Evolutionary conservation across 2,329 filamentous ascomycete species (phyloP), one percentile per base, ranked within the genome.

Genomic region (Xylaria hypoxylon): DNA sequence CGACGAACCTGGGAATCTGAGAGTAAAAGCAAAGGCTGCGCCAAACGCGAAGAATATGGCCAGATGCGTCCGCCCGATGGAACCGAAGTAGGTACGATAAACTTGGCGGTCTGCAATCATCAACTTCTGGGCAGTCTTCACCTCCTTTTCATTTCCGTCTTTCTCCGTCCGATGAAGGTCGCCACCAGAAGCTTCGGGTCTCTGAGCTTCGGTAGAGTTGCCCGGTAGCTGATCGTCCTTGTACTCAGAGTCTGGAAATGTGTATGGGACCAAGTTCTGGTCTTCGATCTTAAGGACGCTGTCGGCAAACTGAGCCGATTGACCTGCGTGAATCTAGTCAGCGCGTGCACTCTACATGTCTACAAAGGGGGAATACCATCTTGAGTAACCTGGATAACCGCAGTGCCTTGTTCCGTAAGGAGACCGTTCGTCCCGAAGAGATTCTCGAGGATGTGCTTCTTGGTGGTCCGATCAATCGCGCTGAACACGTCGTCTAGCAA

Each of bases 401-500:
- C 60, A 8, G 61, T 70, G 5, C 59, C 48, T 13, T 50, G 59
- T 48, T 62, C 35, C 3, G 61, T 57, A 22, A 61, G 65, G 13
- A 68, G 50, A 17, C 68, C 68, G 10, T 57, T 47, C 13, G 22
- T 19, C 22, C 68, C 68, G 19, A 71, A 65, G 19, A 72, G 64
- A 5, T 61, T 57, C 13, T 67, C 64, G 56, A 65, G 45, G 15
- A 72, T 64, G 15, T 44, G 57, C 19, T 58, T 51, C 50, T 60
- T 69, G 8, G 70, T 72, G 15, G 52, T 66, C 13, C 55, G 48
- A 56, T 75, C 73, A 7, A 75, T 58, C 2, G 71, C 71, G 47
- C 72, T 74, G 38, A 75, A 72, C n/a, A 71, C 67, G 53, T 75
- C 73, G 42, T 75, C 73, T 0, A 75, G 64, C 15, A 75, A 44